phyloP scores from a whole-genome alignment of 2,329 filamentous ascomycete genomes.

The Colletotrichum somersetense region DNA sequence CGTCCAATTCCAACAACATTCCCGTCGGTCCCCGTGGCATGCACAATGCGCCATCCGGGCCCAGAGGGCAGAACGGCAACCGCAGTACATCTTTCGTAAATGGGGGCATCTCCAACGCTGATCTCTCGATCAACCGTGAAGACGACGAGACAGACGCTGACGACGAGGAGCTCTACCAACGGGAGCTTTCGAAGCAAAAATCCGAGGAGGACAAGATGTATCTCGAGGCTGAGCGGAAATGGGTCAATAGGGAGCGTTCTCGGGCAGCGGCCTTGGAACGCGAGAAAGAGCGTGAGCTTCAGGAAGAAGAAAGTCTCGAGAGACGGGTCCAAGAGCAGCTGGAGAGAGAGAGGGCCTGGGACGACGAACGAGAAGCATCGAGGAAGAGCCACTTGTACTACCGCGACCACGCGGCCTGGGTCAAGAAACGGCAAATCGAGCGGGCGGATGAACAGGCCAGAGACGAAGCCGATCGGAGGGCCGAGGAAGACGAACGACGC shows the following conservation, averaged over 20 bases:
- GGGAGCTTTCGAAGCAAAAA: slow-evolving; percentile 77
- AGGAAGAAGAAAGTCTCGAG: slow-evolving; percentile 76
- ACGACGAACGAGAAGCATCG: slow-evolving; percentile 86
- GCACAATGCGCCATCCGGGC: slow-evolving; percentile 79
- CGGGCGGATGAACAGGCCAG: slow-evolving; percentile 79
- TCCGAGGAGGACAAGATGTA: slow-evolving; percentile 85
- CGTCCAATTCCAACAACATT: slow-evolving; percentile 75
- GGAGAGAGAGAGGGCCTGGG: slow-evolving; percentile 76
- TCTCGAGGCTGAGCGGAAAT: slow-evolving; percentile 87
- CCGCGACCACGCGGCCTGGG: slow-evolving; percentile 86
- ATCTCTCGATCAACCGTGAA: slow-evolving; percentile 71
- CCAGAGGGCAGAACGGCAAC: slow-evolving; percentile 74
- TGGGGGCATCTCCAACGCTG: slow-evolving; percentile 75
- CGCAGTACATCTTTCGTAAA: slow-evolving; percentile 82
- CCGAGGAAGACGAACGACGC: slow-evolving; percentile 81
- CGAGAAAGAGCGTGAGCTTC: slow-evolving; percentile 83
- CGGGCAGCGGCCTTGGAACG: slow-evolving; percentile 87
- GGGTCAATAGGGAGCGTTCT: slow-evolving; percentile 89
- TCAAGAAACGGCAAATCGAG: slow-evolving; percentile 81
- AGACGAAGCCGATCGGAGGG: slow-evolving; percentile 85
- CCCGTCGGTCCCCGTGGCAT: slow-evolving; percentile 80
- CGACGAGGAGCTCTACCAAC: slow-evolving; percentile 85
- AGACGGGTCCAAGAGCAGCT: slow-evolving; percentile 79
- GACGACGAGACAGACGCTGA: slow-evolving; percentile 90
- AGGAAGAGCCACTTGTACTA: slow-evolving; percentile 87